A percentile compares a stretch with the other conserved stretches of the same genome.
These are phyloP conservation scores for Trichophyton benhamiae DNA, from an alignment of 2,329 filamentous ascomycete genomes.

Conservation along the genomic window DNA sequence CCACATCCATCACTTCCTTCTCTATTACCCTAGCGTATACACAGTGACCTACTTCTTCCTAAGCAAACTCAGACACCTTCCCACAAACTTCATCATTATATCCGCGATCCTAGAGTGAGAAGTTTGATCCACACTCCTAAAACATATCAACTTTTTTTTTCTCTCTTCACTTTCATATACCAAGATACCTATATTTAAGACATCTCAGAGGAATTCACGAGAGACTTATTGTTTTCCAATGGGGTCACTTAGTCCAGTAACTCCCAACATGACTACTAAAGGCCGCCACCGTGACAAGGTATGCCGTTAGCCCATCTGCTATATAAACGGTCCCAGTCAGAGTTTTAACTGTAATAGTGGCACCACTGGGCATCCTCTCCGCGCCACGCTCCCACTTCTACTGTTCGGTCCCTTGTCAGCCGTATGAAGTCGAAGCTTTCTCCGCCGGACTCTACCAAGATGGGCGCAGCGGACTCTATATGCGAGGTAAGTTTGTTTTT, in stretches of 20 bases:
- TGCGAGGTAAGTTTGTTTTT: neutral
- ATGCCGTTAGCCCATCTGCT: neutral
- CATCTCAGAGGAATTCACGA: neutral
- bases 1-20: neutral
- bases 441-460: neutral
- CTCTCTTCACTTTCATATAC: neutral
- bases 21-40: neutral
- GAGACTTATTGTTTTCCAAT: neutral
- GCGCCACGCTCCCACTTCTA: neutral
- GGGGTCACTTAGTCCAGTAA: neutral
- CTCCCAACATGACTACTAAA: neutral
- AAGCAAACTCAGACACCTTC: neutral
- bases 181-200: neutral
- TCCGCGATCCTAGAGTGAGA: neutral
- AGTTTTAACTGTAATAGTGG: neutral
- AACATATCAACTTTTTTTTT: neutral
- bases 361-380: neutral
- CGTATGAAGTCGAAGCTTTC: slow-evolving; percentile 1
- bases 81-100: neutral
- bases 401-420: neutral
- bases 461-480: neutral
- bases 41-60: neutral
- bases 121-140: neutral
- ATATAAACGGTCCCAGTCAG: neutral
- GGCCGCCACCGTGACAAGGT: neutral